These are phyloP conservation scores for Naegleria fowleri DNA, from an alignment of 208 protist species.

Conservation along the genomic window DNA sequence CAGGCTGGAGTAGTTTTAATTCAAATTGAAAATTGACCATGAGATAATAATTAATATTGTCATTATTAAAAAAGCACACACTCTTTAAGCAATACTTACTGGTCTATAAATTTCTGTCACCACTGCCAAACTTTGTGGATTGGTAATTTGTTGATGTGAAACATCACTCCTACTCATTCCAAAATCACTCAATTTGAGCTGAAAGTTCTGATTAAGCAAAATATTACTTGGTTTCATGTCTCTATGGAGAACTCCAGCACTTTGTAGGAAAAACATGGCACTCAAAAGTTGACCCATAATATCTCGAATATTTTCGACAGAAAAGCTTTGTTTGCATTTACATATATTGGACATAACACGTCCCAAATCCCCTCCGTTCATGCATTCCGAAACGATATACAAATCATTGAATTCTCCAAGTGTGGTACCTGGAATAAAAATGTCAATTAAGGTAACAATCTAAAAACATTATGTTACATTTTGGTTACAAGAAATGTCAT, in stretches of 20 bases:
- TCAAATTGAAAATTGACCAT: no score
- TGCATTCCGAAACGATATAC: slow-evolving; percentile 8
- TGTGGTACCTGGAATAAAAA: neutral
- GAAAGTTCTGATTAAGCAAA: slow-evolving; percentile 51
- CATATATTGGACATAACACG: neutral
- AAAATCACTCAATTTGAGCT: neutral
- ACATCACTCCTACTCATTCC: neutral
- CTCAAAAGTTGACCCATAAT: slow-evolving; percentile 61
- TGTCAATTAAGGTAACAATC: neutral
- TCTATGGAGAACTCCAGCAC: slow-evolving; percentile 75
- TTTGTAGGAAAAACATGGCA: slow-evolving; percentile 60
- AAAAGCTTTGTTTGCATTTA: neutral
- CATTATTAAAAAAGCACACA: no score
- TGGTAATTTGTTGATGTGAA: neutral
- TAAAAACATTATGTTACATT: neutral
- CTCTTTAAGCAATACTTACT: neutral
- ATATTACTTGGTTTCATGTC: slow-evolving; percentile 89
- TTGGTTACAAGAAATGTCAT: no score
- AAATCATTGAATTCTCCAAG: neutral
- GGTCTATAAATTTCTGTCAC: neutral
- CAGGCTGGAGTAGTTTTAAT: neutral
- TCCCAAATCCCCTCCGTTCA: neutral
- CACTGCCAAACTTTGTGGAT: neutral
- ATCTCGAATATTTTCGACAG: neutral
- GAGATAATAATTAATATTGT: no score